phyloP scores from a whole-genome alignment of 106 monocot genomes.

The Acanthochlamys bracteata region DNA sequence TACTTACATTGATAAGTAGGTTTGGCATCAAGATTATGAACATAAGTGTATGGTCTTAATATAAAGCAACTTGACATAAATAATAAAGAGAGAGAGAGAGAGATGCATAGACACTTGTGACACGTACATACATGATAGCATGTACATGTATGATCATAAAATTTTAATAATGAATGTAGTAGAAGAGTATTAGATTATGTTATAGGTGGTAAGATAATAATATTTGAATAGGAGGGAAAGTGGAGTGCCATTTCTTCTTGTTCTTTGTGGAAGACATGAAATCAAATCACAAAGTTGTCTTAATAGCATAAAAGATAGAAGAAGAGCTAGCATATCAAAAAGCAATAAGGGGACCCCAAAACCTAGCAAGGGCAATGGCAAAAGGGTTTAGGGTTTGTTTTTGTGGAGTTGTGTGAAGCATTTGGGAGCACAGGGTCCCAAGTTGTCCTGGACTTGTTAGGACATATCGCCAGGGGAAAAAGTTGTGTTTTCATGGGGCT shows the following conservation, averaged over 20 bases:
- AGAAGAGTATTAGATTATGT: too few species aligned
- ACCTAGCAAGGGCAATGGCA: slow-evolving; percentile 2
- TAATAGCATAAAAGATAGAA: not conserved
- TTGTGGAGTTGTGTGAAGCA: slow-evolving; percentile 7
- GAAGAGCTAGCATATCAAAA: not conserved
- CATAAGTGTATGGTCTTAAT: too few species aligned
- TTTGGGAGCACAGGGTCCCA: not conserved
- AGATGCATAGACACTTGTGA: too few species aligned
- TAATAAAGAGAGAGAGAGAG: too few species aligned
- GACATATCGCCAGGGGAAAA: not conserved
- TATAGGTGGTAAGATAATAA: too few species aligned
- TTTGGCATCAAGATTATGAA: too few species aligned
- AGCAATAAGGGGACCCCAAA: not conserved
- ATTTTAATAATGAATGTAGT: too few species aligned
- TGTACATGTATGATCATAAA: too few species aligned
- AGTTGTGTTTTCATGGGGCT: not conserved
- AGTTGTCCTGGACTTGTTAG: slow-evolving; percentile 3
- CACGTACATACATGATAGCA: too few species aligned
- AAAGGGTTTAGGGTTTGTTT: not conserved
- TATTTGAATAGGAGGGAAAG: not conserved
- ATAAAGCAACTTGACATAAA: too few species aligned
- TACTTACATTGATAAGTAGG: too few species aligned
- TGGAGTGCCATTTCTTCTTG: not conserved
- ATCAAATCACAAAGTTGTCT: slow-evolving; percentile 3
- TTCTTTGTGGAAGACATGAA: not conserved